Conservation (phyloP, 257 asterid species). For the Galeopsis tetrahit region DNA sequence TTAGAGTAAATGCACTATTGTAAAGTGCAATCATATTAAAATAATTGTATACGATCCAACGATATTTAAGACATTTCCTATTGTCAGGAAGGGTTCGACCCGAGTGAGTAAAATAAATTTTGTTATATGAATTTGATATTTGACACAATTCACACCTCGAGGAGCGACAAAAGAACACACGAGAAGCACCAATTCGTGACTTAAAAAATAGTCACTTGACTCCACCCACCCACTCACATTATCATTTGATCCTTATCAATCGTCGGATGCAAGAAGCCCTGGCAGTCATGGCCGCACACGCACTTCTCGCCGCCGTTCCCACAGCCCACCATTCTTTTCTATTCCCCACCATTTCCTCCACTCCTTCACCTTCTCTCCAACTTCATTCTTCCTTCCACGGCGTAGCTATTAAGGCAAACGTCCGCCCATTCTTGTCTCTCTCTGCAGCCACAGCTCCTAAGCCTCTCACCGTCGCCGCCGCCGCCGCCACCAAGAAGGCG, state of each 20-base stretch:
- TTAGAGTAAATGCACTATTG: too few species aligned
- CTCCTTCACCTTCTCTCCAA: conserved; percentile 37
- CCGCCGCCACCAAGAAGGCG: conserved; percentile 79
- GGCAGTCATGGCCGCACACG: conserved; percentile 81
- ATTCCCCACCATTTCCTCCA: conserved; percentile 47
- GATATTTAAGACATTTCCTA: too few species aligned
- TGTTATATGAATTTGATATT: too few species aligned
- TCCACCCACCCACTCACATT: conserved; percentile 16
- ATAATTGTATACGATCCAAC: too few species aligned
- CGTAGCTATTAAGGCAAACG: conserved; percentile 58
- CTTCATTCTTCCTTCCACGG: conserved; percentile 67
- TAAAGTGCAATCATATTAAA: too few species aligned
- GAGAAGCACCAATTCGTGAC: background rate
- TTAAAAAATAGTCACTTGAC: background rate
- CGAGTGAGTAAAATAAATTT: too few species aligned
- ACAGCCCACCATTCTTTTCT: conserved; percentile 42
- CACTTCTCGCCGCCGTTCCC: conserved; percentile 49
- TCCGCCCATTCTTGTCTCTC: conserved; percentile 50
- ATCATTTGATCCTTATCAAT: conserved; percentile 37
- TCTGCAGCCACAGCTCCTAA: conserved; percentile 54
- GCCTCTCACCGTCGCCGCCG: conserved; percentile 67
- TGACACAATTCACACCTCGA: too few species aligned
- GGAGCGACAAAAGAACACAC: background rate
- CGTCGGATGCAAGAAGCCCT: conserved; percentile 51
- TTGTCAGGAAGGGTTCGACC: too few species aligned